Base-by-base conservation (phyloP, 768 basidiomycete species). In the Lactifluus echinatus region DNA sequence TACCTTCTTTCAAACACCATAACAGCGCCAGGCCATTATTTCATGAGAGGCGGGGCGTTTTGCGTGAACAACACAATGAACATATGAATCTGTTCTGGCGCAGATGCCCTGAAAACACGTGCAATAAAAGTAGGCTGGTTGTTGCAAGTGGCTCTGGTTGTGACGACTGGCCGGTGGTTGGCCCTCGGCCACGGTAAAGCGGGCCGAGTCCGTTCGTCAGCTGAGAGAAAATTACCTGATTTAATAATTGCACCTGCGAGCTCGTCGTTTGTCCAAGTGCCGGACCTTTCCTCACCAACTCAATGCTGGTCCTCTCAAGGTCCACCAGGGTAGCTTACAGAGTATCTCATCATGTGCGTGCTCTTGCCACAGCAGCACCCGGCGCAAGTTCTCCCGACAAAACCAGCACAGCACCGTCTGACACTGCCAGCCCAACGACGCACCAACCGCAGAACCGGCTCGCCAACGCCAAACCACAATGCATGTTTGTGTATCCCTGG, bases 1-100 rank as follows among this genome's bases (percentile, higher is more conserved):
- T 74, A 2, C 84, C 87, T 11, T 73, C 64, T 68, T 83, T 88
- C 53, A 87, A n/a, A 70, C 0, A 76, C 76, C 84, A 93, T 87
- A n/a, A 64, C 81, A 84, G 33, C 91, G 74, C 84, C 85, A 93
- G 5, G 88, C 91, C 37, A 77, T 74, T 43, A 93, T 87, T 65
- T 87, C 83, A 61, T 89, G 85, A 11, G 82, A 74, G 0, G 85
- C 84, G 12, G 78, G 80, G 40, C 77, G 80, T 34, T 74, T 60
- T 4, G 73, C 75, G 64, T 89, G 86, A 1, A 82, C 68, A 40
- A 84, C 77, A 53, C 80, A 68, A 58, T 76, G 78, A 40, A 85
- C 68, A 60, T 87, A 76, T 31, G 76, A 72, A 39, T 80, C 53
- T 80, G 79, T 5, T 73, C 72, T 2, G 75, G 72, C 33, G 79